Evolutionary conservation across 1,139 yeast species (phyloP), one percentile per base, ranked within the genome.

Genomic region (Saccharomyces hybrid): DNA sequence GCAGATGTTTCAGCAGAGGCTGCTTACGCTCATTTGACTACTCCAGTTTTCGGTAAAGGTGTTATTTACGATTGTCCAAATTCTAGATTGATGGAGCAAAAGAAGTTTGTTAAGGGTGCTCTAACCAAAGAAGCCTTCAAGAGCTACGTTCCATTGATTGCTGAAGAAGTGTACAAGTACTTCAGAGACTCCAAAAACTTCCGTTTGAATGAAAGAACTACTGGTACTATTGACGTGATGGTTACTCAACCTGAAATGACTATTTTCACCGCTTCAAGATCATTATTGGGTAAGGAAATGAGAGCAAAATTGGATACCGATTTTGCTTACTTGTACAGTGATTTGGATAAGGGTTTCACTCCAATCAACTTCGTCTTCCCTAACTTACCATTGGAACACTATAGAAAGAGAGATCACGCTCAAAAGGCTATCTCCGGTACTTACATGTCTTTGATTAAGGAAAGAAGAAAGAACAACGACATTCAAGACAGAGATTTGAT

Each of bases 11-110:
- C 91, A 57, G 99, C 99, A 53, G 98, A 93, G 72, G 98, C 86
- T 51, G 98, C 98, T 41, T 93, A 93, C 75, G 80, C 85, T 59
- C 97, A 91, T 70, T 79, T 93, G 73, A 93, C 99, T 32, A 93
- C 98, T 11, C 99, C 99, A 16, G 97, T 90, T 28, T 93, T 93
- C 66, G 99, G 99, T 63, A 83, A 90, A 70, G 99, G 98, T 62
- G 99, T 93, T 54, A 86, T 93, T 56, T 93, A 93, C 70, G 99
- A 93, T 74, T 93, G 98, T 73, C 90, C 99, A 58, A 95, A 95
- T 75, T 75, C 83, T 66, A 83, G 90, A 63, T 80, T 93, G 65
- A 95, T 93, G 99, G 99, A 93, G 72, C 99, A 93, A 73, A 93
- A 95, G 82, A 93, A 90, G 77, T 93, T 93, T 68, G 96, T 95